phyloP scores from a whole-genome alignment of 2,329 filamentous ascomycete genomes.

The Tolypocladium cylindrosporum region DNA sequence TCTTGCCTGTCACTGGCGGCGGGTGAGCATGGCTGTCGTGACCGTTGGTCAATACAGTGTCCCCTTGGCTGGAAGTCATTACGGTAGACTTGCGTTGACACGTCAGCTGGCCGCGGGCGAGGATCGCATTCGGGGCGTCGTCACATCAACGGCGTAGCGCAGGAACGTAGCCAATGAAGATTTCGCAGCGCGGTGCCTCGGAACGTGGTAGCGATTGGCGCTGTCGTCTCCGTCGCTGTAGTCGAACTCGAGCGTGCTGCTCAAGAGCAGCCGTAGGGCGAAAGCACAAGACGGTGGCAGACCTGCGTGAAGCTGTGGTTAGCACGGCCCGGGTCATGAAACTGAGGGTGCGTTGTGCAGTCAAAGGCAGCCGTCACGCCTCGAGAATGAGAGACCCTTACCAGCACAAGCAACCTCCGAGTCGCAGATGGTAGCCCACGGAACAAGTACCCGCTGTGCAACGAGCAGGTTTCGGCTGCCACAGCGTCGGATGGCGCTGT shows the following conservation, averaged over 20 bases:
- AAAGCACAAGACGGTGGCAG: neutral
- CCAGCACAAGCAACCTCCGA: neutral
- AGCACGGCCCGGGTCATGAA: neutral
- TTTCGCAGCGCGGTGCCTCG: neutral
- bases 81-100: slow-evolving; percentile 9
- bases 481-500: neutral
- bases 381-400: neutral
- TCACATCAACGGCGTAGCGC: slow-evolving; percentile 4
- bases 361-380: neutral
- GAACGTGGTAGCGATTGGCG: too few species aligned
- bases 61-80: slow-evolving; percentile 31
- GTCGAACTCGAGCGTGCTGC: neutral
- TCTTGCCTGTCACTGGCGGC: slow-evolving; percentile 49
- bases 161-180: neutral
- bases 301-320: neutral
- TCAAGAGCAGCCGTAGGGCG: neutral
- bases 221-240: neutral
- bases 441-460: neutral
- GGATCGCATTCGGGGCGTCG: slow-evolving; percentile 6
- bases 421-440: neutral
- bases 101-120: slow-evolving; percentile 3
- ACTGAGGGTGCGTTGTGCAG: neutral
- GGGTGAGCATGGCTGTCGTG: slow-evolving; percentile 28
- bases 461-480: neutral
- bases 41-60: slow-evolving; percentile 31